Evolutionary conservation across 495 filamentous ascomycete species (phyloP).

Genomic region (Neurospora sp.): DNA sequence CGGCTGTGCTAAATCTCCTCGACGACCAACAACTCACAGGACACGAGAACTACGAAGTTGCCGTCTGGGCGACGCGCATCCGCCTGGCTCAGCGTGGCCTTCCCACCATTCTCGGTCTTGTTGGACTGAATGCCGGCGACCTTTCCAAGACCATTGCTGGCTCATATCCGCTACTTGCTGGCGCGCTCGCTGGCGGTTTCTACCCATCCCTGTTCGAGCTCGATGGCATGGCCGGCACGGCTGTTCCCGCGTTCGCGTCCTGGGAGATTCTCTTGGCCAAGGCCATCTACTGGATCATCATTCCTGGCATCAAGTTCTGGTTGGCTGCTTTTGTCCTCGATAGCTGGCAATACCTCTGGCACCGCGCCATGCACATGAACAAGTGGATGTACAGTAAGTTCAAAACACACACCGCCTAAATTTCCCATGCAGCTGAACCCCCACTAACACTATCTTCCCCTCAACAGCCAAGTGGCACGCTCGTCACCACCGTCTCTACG

Average conservation of each 20-base stretch:
- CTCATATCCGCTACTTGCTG: constrained; percentile 54
- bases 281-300: constrained; percentile 64
- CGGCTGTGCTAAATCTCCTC: constrained; percentile 48
- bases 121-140: constrained; percentile 47
- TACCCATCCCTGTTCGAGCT: constrained; percentile 52
- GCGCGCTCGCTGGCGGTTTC: constrained; percentile 58
- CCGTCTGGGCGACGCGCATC: constrained; percentile 68
- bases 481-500: constrained; percentile 89
- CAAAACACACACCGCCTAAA: not conserved
- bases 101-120: constrained; percentile 43
- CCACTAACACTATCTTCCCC: not conserved
- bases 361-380: constrained; percentile 89
- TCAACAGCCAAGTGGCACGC: constrained; percentile 67
- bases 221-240: constrained; percentile 27
- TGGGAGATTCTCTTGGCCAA: constrained; percentile 73
- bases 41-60: constrained; percentile 71
- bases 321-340: constrained; percentile 67
- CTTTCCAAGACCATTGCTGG: constrained; percentile 46
- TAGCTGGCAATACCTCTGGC: constrained; percentile 95
- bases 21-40: constrained; percentile 58
- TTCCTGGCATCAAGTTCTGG: constrained; percentile 66
- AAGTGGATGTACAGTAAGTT: constrained; percentile 93
- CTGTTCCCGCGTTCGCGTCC: constrained; percentile 45
- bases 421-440: not conserved
- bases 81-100: constrained; percentile 59